phyloP scores from a whole-genome alignment of 805 yeast species.

The Ogataea ganodermae region DNA sequence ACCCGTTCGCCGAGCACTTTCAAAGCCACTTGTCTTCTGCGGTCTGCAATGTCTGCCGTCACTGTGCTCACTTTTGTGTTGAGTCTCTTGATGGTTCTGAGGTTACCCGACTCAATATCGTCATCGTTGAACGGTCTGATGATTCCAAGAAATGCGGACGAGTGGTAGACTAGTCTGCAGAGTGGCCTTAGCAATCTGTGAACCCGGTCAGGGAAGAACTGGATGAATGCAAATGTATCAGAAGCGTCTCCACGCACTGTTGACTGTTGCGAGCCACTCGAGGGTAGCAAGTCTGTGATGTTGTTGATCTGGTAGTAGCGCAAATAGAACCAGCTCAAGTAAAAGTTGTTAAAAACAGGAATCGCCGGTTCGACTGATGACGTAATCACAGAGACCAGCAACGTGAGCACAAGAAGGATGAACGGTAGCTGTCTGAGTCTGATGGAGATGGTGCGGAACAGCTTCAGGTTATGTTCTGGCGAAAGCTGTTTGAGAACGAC shows the following conservation, averaged over 20 bases:
- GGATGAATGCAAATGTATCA: slow-evolving; percentile 80
- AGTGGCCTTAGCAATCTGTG: slow-evolving; percentile 54
- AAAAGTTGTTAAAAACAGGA: slow-evolving; percentile 60
- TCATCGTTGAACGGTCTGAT: slow-evolving; percentile 66
- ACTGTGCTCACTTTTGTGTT: slow-evolving; percentile 29
- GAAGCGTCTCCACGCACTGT: slow-evolving; percentile 80
- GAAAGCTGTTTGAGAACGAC: slow-evolving; percentile 59
- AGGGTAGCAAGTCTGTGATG: slow-evolving; percentile 30
- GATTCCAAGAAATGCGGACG: slow-evolving; percentile 45
- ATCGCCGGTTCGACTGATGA: slow-evolving; percentile 50
- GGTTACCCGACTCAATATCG: slow-evolving; percentile 71
- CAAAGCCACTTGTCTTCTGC: slow-evolving; percentile 76
- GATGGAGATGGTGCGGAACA: slow-evolving; percentile 41
- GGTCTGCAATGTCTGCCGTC: slow-evolving; percentile 58
- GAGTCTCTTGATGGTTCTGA: slow-evolving; percentile 66
- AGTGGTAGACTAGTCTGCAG: slow-evolving; percentile 45
- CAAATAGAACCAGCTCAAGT: slow-evolving; percentile 73
- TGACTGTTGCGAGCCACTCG: slow-evolving; percentile 20
- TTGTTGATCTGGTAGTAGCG: slow-evolving; percentile 68
- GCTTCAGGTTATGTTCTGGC: slow-evolving; percentile 56
- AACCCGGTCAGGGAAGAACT: slow-evolving; percentile 74
- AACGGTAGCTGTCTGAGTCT: slow-evolving; percentile 69
- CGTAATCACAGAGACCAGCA: slow-evolving; percentile 32
- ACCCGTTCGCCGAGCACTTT: slow-evolving; percentile 65
- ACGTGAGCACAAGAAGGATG: slow-evolving; percentile 33